These are phyloP conservation scores for Bombardia bombarda DNA, from an alignment of 495 filamentous ascomycete genomes.

Conservation along the genomic window DNA sequence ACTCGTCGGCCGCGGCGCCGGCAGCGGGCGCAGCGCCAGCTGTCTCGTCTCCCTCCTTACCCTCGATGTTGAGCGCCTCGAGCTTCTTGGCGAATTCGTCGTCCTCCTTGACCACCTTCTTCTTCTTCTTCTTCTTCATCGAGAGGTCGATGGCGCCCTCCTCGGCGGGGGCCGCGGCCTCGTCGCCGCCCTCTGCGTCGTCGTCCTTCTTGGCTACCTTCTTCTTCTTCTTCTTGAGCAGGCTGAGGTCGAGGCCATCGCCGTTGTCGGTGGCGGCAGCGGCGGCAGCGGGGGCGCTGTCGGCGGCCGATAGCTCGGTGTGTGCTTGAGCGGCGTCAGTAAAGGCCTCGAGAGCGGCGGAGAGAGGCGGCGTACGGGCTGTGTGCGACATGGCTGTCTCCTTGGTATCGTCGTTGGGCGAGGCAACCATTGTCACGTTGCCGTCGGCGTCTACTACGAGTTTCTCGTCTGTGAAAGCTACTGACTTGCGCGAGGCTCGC, in stretches of 20 bases:
- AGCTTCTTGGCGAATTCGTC: constrained; percentile 52
- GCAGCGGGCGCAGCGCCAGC: too few species aligned
- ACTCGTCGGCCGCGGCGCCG: constrained; percentile 37
- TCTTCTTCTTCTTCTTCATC: constrained; percentile 96
- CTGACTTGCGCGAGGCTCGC: constrained; percentile 65
- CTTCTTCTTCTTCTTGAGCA: constrained; percentile 70
- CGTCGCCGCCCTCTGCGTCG: constrained; percentile 55
- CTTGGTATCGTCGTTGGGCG: constrained; percentile 54
- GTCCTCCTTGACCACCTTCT: constrained; percentile 65
- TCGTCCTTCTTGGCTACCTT: constrained; percentile 63
- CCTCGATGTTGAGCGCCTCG: constrained; percentile 69
- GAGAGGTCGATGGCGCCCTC: constrained; percentile 46
- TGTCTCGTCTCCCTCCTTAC: constrained; percentile 50
- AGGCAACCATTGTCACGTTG: constrained; percentile 56
- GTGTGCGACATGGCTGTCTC: constrained; percentile 67
- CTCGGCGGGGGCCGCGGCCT: constrained; percentile 13
- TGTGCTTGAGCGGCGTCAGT: constrained; percentile 42
- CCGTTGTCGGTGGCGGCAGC: constrained; percentile 47
- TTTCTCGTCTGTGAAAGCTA: constrained; percentile 78
- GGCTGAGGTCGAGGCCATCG: constrained; percentile 36
- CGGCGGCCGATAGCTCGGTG: constrained; percentile 48
- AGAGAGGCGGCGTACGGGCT: constrained; percentile 50
- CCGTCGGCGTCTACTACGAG: constrained; percentile 82
- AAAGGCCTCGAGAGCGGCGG: constrained; percentile 41
- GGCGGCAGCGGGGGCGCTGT: constrained; percentile 50